These are phyloP conservation scores for Colletotrichum spaethianum DNA, from an alignment of 2,329 filamentous ascomycete genomes.

Conservation along the genomic window DNA sequence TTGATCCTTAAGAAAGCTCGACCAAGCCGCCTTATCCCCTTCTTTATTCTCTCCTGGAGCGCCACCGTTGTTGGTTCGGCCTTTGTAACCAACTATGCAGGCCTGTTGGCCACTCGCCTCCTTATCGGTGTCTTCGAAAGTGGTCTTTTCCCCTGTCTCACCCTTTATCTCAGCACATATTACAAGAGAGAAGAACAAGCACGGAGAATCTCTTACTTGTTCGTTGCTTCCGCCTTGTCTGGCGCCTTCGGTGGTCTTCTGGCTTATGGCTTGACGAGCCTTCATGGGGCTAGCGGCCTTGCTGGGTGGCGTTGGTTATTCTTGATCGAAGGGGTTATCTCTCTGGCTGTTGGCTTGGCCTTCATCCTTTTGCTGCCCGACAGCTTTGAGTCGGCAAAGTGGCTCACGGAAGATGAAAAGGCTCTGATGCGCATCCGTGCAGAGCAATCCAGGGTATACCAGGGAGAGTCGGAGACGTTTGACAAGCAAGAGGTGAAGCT, in stretches of 20 bases:
- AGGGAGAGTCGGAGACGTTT: conserved; percentile 64
- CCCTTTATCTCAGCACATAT: conserved; percentile 53
- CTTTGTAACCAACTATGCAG: conserved; percentile 58
- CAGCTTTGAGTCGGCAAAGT: conserved; percentile 62
- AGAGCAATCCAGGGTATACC: conserved; percentile 57
- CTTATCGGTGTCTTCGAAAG: conserved; percentile 64
- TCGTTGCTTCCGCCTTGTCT: conserved; percentile 58
- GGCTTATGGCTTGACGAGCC: conserved; percentile 62
- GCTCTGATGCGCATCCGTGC: conserved; percentile 64
- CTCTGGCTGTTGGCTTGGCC: conserved; percentile 60
- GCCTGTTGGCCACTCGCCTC: conserved; percentile 60
- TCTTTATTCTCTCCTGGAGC: conserved; percentile 58
- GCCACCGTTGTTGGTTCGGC: conserved; percentile 63
- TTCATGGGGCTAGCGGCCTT: conserved; percentile 54
- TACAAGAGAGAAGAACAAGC: conserved; percentile 52
- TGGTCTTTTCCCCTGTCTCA: conserved; percentile 64
- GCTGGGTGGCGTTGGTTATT: conserved; percentile 66
- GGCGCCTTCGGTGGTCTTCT: conserved; percentile 57
- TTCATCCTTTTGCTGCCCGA: conserved; percentile 54
- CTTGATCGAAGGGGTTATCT: conserved; percentile 65
- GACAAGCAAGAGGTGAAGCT: conserved; percentile 64
- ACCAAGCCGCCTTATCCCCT: conserved; percentile 49
- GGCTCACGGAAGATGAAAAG: conserved; percentile 62
- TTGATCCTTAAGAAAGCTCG: conserved; percentile 52
- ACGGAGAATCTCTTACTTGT: conserved; percentile 59